A percentile compares a stretch with the other conserved stretches of the same genome.
These are phyloP conservation scores for Ogataea ramenticola DNA, from an alignment of 805 yeast species.

Conservation along the genomic window DNA sequence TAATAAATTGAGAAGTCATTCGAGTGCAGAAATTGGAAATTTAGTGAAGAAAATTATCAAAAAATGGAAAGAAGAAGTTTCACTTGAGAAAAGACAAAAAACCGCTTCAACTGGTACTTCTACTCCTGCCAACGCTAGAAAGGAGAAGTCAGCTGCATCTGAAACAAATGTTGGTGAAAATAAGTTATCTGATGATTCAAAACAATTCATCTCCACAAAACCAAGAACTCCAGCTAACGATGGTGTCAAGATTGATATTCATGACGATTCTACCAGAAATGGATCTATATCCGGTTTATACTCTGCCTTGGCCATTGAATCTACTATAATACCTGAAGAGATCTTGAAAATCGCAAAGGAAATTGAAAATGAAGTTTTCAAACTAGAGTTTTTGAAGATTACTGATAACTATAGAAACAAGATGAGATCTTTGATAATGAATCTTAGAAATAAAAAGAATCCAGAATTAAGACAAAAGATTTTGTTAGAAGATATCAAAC, in stretches of 20 bases:
- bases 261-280: constrained; percentile 76
- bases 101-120: too few relatives aligned
- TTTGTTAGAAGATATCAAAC: constrained; percentile 55
- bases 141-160: constrained; percentile 1
- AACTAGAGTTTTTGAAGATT: constrained; percentile 48
- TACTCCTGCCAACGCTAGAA: not conserved
- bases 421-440: constrained; percentile 80
- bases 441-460: constrained; percentile 81
- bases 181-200: constrained; percentile 7
- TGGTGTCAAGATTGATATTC: constrained; percentile 62
- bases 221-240: constrained; percentile 80
- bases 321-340: constrained; percentile 41
- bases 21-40: constrained; percentile 58
- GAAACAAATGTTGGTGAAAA: constrained; percentile 11
- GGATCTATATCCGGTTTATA: constrained; percentile 78
- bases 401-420: constrained; percentile 68
- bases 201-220: constrained; percentile 37
- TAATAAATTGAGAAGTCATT: constrained; percentile 70
- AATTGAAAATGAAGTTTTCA: constrained; percentile 68
- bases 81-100: constrained; percentile 44
- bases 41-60: constrained; percentile 78
- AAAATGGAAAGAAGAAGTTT: constrained; percentile 86
- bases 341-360: constrained; percentile 59
- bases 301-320: constrained; percentile 81
- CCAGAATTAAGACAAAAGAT: constrained; percentile 74